Evolutionary conservation across 2,329 filamentous ascomycete genomes (phyloP), one percentile per base, ranked within the genome.

Genomic region (Fusarium penzigii): DNA sequence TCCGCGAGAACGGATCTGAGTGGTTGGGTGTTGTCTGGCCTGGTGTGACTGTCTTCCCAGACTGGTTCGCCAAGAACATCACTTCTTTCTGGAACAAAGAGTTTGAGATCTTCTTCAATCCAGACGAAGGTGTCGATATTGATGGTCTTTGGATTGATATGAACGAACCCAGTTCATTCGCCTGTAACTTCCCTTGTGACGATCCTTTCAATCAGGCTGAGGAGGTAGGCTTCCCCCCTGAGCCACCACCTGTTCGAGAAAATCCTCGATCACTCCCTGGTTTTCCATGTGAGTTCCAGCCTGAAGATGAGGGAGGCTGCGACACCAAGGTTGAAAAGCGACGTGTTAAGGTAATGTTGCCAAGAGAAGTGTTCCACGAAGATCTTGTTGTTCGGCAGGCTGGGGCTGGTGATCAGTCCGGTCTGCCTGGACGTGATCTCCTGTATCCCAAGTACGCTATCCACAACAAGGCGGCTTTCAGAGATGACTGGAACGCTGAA

Each of bases 131-230:
- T 29, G 78, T 93, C 14, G 83, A 92, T 58, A 87, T 93, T 44
- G 89, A 93, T 55, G 89, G 82, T 1, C 75, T 93, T 2, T 92
- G 88, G 86, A 89, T 90, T 58, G 88, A 90, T 66, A 86, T 86
- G 83, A 78, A 82, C 77, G 71, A 73, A 58, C 32, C 32, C 5
- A 36, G 32, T 14, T 36, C 32, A 14, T 36, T 36, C 13, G 70
- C 70, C 3, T 68, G 67, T 53, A 72, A 68, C 56, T 72, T 72
- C 52, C 62, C 58, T 17, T 65, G 64, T 56, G 55, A 63, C 51
- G 62, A 65, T 43, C 60, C 65, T 12, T 68, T 66, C 60, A 65
- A 65, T 85, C 89, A 46, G 48, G 45, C 13, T 17, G 20, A 11
- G 7, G 20, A 25, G 7, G 20, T 25, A 16, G 44, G 13, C 34